Evolutionary conservation across 2,329 filamentous ascomycete species (phyloP).

Genomic region (Anthostomella pinea): DNA sequence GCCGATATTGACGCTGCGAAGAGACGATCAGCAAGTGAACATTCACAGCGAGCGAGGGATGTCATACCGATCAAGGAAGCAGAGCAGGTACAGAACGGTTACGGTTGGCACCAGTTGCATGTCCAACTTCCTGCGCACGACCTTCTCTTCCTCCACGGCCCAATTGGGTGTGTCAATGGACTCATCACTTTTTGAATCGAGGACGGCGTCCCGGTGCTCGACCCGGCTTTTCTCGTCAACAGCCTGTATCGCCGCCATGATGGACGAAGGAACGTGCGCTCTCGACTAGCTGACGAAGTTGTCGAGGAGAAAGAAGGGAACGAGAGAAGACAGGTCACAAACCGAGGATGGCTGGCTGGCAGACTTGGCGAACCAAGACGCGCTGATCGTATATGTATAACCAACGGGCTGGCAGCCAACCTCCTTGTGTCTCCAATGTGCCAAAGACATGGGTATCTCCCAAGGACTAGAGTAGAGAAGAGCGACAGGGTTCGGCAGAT

Average conservation of each 20-base stretch:
- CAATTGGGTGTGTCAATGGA: conserved; percentile 37
- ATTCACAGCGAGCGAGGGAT: not conserved
- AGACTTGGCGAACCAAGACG: conserved; percentile 1
- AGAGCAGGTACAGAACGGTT: conserved; percentile 52
- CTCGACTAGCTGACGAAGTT: not conserved
- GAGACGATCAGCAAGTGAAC: no score
- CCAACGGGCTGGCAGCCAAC: conserved; percentile 1
- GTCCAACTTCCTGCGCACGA: conserved; percentile 50
- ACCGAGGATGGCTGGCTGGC: not conserved
- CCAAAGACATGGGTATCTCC: no score
- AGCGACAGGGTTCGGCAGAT: conserved; percentile 22
- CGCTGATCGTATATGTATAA: conserved; percentile 3
- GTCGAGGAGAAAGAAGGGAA: not conserved
- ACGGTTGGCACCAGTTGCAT: conserved; percentile 50
- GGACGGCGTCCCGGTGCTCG: conserved; percentile 23
- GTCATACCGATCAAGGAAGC: conserved; percentile 42
- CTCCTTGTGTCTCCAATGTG: not conserved
- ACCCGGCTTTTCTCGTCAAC: conserved; percentile 22
- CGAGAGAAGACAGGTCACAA: not conserved
- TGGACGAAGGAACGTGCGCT: conserved; percentile 10
- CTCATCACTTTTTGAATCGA: conserved; percentile 27
- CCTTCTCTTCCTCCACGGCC: conserved; percentile 49
- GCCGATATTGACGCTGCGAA: conserved; percentile 44
- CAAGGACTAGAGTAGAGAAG: not conserved
- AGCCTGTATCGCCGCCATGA: conserved; percentile 22